Evolutionary conservation across 1,284 basidiomycete genomes (phyloP), one percentile per base, ranked within the genome.

Genomic region (Moesziomyces sp.): DNA sequence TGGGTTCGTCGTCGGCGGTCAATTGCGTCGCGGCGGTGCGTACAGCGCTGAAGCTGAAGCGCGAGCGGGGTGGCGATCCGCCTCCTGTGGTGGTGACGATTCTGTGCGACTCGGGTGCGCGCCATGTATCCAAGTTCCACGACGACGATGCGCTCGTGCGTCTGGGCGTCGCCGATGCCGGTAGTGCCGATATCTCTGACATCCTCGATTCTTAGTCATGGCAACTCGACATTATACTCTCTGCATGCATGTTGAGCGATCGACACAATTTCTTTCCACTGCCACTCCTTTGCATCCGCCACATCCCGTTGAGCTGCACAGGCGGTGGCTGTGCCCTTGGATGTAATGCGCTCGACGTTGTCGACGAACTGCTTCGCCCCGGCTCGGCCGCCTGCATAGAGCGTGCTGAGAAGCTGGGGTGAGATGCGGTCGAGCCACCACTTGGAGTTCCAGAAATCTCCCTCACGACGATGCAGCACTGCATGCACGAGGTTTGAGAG

Each of bases 1-100:
- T 99, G 23, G 97, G 97, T 5, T 97, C 94, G 0, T 97, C 93
- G 59, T 95, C 93, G 74, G 96, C 97, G 0, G 97, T 95, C 81
- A 99, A 99, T 83, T 88, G 98, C 35, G 90, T 97, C 16, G 93
- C 95, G 0, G 93, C 92, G 72, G 88, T 97, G 13, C 53, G 75
- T 3, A 81, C 78, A 1, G 81, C 81, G 9, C 48, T 81, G 2
- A 73, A 68, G 43, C 60, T 83, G 9, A 84, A 82, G 50, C 57
- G 59, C 23, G 44, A 72, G 30, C 40, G 67, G 1, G 72, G 68
- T 14, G 48, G 21, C 46, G 61, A 66, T 40, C 68, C 68, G 0
- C 60, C 66, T 3, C 79, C 81, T 0, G 76, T 80, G 5, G 76
- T 84, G 0, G 82, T 84, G 5, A 84, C 82, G 8, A 72, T 83